Base-by-base conservation (phyloP, 495 filamentous ascomycete genomes). In the Oidiodendron maius region DNA sequence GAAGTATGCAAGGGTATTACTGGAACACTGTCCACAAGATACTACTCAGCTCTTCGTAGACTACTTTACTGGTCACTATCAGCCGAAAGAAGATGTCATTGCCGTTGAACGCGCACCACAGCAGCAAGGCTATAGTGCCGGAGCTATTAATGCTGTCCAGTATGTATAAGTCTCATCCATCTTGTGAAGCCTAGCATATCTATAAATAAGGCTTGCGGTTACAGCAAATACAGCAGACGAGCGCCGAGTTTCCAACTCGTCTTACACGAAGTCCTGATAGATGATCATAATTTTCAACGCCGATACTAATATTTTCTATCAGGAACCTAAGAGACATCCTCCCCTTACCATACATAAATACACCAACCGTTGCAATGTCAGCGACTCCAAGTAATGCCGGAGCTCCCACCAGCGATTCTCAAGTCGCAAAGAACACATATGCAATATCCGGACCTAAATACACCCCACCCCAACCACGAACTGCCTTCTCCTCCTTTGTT, bases 401-500 rank as follows among this genome's bases (percentile, higher is more conserved):
- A 26, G 48, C 67, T 6, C 66, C 69, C 4, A 56, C 63, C 10
- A 62, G 67, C 40, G 68, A 72, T 18, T 46, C 21, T 40, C 46
- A 51, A 43, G 15, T 58, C n/a, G 26, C 51, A 20, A 59, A 64
- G 21, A 76, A 79, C 38, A 57, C 68, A 4, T 55, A 73, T 24
- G 37, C 59, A n/a, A 39, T 55, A 22, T 23, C 38, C 20, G 50
- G 62, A 3, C 60, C 64, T n/a, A 62, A 60, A 48, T 89, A 89
- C 62, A 79, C 67, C 10, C 71, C 81, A 2, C 91, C 94, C 0
- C 86, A 82, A 55, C 91, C 94, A 4, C 72, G 94, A 43, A 91
- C 86, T 1, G 94, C 93, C 2, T 98, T 98, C 65, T 95, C 93
- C 5, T 89, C 87, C 0, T 98, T 97, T 62, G 91, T 97, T 40